These are phyloP conservation scores for Potentilla sterilis DNA, from an alignment of 306 rosid species.

Conservation along the genomic window DNA sequence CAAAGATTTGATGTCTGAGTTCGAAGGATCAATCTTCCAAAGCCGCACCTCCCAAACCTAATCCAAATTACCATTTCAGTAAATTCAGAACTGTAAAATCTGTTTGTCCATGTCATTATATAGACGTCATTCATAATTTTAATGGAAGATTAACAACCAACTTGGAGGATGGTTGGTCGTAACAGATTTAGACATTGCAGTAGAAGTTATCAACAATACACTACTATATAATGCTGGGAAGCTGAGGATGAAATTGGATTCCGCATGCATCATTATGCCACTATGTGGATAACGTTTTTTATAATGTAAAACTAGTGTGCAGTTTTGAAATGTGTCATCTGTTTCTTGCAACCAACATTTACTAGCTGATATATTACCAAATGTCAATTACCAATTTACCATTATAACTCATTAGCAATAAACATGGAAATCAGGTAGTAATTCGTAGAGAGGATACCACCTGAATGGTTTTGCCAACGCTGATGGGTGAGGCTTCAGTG, in stretches of 20 bases:
- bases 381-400: neutral
- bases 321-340: neutral
- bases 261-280: neutral
- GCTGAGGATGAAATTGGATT: neutral
- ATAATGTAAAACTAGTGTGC: neutral
- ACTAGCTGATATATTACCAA: neutral
- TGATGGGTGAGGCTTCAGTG: constrained; percentile 67
- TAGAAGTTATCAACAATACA: neutral
- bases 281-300: neutral
- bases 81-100: neutral
- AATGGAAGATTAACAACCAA: constrained; percentile 2
- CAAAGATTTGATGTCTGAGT: constrained; percentile 39
- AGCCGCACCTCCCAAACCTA: constrained; percentile 81
- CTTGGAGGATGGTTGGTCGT: neutral
- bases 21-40: constrained; percentile 66
- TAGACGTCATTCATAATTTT: neutral
- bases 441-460: constrained; percentile 13
- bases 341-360: neutral
- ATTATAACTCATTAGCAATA: neutral
- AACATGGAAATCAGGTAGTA: neutral
- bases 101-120: neutral
- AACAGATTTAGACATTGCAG: neutral
- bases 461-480: constrained; percentile 72
- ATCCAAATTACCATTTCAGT: neutral
- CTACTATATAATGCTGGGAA: neutral